phyloP scores from a whole-genome alignment of 2,329 filamentous ascomycete genomes.

The Kalmusia sp. region DNA sequence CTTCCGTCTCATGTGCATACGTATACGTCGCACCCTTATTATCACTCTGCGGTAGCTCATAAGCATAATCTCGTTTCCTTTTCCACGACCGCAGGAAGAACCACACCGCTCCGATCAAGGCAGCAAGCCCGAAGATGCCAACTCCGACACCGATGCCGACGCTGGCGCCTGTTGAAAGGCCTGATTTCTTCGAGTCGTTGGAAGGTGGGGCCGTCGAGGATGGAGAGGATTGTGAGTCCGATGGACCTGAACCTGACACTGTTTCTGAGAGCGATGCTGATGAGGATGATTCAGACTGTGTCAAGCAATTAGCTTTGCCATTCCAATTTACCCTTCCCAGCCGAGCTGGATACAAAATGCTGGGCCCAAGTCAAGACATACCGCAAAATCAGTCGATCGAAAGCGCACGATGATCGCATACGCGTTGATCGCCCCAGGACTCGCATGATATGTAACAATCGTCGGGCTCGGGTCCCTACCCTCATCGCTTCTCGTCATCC shows the following conservation, averaged over 20 bases:
- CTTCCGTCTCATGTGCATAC: not conserved
- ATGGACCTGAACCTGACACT: not conserved
- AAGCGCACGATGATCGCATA: slow-evolving; percentile 3
- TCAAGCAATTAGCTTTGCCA: not conserved
- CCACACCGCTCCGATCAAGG: not conserved
- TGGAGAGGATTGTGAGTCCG: not conserved
- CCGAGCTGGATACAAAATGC: too few relatives aligned
- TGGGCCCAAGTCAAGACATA: too few relatives aligned
- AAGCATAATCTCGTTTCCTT: not conserved
- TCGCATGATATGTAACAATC: not conserved
- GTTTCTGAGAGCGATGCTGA: not conserved
- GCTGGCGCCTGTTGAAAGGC: slow-evolving; percentile 5
- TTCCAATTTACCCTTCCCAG: not conserved
- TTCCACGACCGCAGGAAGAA: not conserved
- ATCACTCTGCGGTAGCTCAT: not conserved
- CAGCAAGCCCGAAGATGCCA: slow-evolving; percentile 1
- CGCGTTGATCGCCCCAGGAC: slow-evolving; percentile 2
- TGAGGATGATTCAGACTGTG: not conserved
- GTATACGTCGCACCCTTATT: not conserved
- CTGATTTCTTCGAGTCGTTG: not conserved
- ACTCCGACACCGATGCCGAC: slow-evolving; percentile 1
- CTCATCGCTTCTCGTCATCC: not conserved
- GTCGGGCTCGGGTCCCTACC: not conserved
- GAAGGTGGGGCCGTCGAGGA: not conserved
- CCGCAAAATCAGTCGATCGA: slow-evolving; percentile 1